Conservation (phyloP, 495 filamentous ascomycete species). For the Xylaria intraflava region DNA sequence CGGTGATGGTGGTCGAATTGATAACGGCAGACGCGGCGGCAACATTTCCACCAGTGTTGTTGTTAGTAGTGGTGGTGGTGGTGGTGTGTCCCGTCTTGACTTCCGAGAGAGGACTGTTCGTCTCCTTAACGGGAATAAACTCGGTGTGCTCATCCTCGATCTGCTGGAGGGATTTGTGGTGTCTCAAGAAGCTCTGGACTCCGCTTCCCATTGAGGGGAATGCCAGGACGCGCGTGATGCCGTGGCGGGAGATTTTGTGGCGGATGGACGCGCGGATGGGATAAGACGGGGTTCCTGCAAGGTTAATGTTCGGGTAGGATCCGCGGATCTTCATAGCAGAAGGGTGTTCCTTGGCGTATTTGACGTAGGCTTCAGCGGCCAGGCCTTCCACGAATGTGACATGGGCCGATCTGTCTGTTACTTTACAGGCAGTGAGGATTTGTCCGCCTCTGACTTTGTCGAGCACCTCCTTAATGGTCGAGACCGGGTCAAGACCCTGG, state of each 20-base stretch:
- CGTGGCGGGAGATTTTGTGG: background rate
- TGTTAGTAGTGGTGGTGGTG: too few relatives aligned
- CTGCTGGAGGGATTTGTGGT: background rate
- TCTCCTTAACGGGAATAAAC: too few relatives aligned
- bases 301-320: background rate
- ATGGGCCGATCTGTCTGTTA: background rate
- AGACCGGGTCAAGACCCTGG: background rate
- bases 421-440: background rate
- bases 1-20: too few relatives aligned
- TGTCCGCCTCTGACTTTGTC: conserved; percentile 1
- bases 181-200: background rate
- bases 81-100: too few relatives aligned
- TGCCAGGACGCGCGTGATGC: background rate
- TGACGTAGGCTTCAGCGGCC: background rate
- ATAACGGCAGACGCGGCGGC: too few relatives aligned
- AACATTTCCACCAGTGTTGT: too few relatives aligned
- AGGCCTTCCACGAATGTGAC: background rate
- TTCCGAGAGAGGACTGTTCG: too few relatives aligned
- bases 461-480: background rate
- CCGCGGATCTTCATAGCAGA: background rate
- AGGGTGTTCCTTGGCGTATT: background rate
- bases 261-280: background rate
- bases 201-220: background rate
- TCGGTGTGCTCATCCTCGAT: background rate
- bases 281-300: background rate